These are phyloP conservation scores for Veloporphyrellus conicus DNA, from an alignment of 1,284 basidiomycete genomes.

Conservation along the genomic window DNA sequence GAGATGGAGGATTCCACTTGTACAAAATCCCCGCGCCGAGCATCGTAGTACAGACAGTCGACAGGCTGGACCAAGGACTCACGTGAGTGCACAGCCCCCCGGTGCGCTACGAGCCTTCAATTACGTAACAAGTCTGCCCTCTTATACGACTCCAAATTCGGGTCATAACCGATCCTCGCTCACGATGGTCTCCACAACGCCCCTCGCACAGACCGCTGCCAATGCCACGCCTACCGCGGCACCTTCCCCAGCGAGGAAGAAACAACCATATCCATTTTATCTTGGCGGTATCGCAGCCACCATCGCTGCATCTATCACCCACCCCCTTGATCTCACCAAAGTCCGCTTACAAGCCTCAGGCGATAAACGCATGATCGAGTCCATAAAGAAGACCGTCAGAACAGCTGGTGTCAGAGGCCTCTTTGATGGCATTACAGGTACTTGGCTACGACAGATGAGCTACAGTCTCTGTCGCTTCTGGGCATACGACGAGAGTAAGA, in stretches of 20 bases:
- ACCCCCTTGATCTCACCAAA: constrained; percentile 84
- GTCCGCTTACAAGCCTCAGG: constrained; percentile 82
- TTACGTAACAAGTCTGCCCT: constrained; percentile 18
- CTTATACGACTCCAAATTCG: constrained; percentile 16
- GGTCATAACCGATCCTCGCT: constrained; percentile 4
- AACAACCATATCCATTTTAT: constrained; percentile 49
- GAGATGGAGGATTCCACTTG: too few species aligned
- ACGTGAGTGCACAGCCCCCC: too few species aligned
- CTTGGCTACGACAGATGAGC: constrained; percentile 89
- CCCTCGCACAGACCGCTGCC: constrained; percentile 6
- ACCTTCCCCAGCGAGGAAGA: constrained; percentile 26
- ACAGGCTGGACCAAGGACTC: constrained; percentile 13
- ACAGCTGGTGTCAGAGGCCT: constrained; percentile 73
- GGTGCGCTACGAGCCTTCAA: constrained; percentile 13
- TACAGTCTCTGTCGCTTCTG: constrained; percentile 92
- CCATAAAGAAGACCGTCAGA: constrained; percentile 70
- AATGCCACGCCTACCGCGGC: constrained; percentile 9
- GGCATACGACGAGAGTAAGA: constrained; percentile 90
- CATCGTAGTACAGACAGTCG: constrained; percentile 7
- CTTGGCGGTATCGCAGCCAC: constrained; percentile 41
- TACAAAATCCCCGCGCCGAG: too few species aligned
- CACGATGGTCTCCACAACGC: constrained; percentile 20
- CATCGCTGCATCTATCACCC: constrained; percentile 33
- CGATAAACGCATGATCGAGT: constrained; percentile 81
- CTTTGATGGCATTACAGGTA: constrained; percentile 84